Base-by-base conservation (phyloP, 1,139 yeast species). In the Saccharomycopsis hybrid region DNA sequence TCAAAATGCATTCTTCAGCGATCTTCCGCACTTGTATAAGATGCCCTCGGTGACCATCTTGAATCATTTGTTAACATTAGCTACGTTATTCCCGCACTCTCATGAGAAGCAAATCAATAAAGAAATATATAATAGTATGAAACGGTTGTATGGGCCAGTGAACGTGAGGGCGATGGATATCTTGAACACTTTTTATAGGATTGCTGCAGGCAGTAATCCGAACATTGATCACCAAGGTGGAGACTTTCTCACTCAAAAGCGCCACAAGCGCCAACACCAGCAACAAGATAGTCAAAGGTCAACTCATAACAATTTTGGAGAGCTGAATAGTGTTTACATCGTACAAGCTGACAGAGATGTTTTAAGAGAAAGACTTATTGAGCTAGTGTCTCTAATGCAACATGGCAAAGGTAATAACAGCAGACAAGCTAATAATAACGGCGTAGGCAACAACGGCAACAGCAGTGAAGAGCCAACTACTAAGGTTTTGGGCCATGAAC, bases 1-100 rank as follows among this genome's bases (percentile, higher is more conserved):
- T 38, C 48, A 48, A 29, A 44, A 37, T 24, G 7, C 39, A 2
- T 38, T 41, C 9, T 29, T 36, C 25, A 39, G 13, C 11, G 51
- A 48, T 38, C n/a, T 44, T 1, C 51, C 48, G 11, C n/a, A 45
- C 13, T n/a, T 44, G 25, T 38, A 31, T 27, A 37, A 31, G 40
- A 18, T 30, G 1, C 51, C 51, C 13, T 28, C 39, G n/a, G 7
- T 2, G 2, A 5, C 11, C n/a, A 28, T 33, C n/a, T 32, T 48
- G 4, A 28, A 38, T 8, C 42, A 40, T 7, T 9, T 48, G 4
- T 18, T 44, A 11, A 48, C 51, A 2, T 31, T 48, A 3, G 25
- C 48, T 8, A 44, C 48, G 32, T n/a, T 48, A 28, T 44, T 44
- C 7, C 41, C 5, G 18, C 39, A 36, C 24, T 36, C 18, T n/a